phyloP scores from a whole-genome alignment of 83 land plant species.

The Picea engelmannii region DNA sequence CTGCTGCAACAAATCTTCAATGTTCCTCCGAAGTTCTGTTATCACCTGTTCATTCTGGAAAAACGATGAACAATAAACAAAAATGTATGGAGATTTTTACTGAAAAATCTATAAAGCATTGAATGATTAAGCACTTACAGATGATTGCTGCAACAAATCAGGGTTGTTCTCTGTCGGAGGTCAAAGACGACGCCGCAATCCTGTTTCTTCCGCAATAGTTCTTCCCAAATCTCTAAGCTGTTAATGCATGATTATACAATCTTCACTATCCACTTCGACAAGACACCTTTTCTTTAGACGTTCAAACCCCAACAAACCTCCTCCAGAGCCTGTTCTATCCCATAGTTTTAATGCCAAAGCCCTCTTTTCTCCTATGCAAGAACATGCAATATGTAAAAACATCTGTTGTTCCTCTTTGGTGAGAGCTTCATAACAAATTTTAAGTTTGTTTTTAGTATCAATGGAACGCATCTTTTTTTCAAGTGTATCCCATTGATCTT shows the following conservation, averaged over 20 bases:
- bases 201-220: background rate
- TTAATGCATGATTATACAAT: slow-evolving; percentile 6
- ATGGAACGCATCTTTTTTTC: background rate
- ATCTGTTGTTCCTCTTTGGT: slow-evolving; percentile 2
- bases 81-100: no score
- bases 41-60: no score
- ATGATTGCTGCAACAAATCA: no score
- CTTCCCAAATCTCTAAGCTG: slow-evolving; percentile 6
- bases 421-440: background rate
- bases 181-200: no score
- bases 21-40: no score
- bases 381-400: slow-evolving; percentile 11
- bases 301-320: background rate
- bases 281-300: slow-evolving; percentile 5
- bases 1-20: no score
- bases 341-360: background rate
- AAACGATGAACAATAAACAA: no score
- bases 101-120: no score
- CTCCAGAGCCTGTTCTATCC: background rate
- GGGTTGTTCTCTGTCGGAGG: no score
- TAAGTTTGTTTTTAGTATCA: background rate
- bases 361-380: background rate
- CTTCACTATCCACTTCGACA: background rate
- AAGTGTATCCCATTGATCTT: background rate
- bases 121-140: no score